A percentile compares a stretch with the other conserved stretches of the same genome.
phyloP scores from a whole-genome alignment of 163 green algal species.

The Scenedesmus sp. region DNA sequence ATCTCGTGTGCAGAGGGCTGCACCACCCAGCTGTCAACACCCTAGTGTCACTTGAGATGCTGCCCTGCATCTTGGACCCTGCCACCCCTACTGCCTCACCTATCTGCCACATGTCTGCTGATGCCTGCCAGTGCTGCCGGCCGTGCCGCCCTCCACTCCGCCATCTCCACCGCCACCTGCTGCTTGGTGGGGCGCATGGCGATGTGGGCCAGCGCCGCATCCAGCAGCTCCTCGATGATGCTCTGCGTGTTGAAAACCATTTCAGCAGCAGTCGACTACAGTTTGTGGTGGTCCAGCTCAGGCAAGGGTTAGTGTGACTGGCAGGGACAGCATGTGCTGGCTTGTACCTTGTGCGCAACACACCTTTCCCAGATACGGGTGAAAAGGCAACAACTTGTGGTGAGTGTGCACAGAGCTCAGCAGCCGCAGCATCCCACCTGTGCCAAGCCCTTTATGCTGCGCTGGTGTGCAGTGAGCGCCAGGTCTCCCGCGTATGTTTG shows the following conservation, averaged over 20 bases:
- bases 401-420: too few relatives aligned
- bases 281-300: too few relatives aligned
- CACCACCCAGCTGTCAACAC: not conserved
- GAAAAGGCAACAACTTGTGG: too few relatives aligned
- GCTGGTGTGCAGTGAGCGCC: slow-evolving; percentile 40
- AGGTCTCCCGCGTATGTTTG: slow-evolving; percentile 29
- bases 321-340: too few relatives aligned
- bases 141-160: slow-evolving; percentile 41
- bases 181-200: slow-evolving; percentile 39
- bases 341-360: too few relatives aligned
- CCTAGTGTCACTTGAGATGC: too few relatives aligned
- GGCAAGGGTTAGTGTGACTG: too few relatives aligned
- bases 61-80: not conserved
- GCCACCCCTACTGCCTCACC: not conserved
- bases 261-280: not conserved
- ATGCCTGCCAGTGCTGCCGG: slow-evolving; percentile 38
- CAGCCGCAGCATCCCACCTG: not conserved
- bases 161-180: slow-evolving; percentile 44
- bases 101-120: slow-evolving; percentile 37
- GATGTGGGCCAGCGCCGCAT: slow-evolving; percentile 7
- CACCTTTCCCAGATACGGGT: too few relatives aligned
- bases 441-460: slow-evolving; percentile 8
- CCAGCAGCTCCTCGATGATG: slow-evolving; percentile 27
- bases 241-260: not conserved
- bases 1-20: not conserved